A percentile compares a stretch with the other conserved stretches of the same genome.
These are phyloP conservation scores for Paramyrothecium sp. DNA, from an alignment of 2,329 filamentous ascomycete genomes.

Conservation along the genomic window DNA sequence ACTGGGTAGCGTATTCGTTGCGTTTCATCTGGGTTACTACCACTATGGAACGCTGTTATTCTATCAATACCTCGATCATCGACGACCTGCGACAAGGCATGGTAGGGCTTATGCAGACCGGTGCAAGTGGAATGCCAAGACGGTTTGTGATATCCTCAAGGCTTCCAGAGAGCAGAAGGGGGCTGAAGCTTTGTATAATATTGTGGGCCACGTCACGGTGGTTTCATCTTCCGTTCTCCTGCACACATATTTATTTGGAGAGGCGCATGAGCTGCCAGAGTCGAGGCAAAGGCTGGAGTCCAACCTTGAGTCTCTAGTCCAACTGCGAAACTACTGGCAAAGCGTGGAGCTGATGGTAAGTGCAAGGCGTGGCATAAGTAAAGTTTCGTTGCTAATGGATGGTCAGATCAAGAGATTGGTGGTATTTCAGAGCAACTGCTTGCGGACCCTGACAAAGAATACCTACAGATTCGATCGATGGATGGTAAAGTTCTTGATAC, in stretches of 20 bases:
- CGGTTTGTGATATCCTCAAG: conserved; percentile 25
- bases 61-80: conserved; percentile 30
- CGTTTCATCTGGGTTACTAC: conserved; percentile 31
- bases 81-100: conserved; percentile 22
- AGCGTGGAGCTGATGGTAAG: conserved; percentile 31
- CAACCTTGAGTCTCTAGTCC: conserved; percentile 27
- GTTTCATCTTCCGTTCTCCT: conserved; percentile 32
- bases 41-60: conserved; percentile 31
- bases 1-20: conserved; percentile 27
- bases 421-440: conserved; percentile 28
- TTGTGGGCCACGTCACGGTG: conserved; percentile 31
- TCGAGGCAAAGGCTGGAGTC: conserved; percentile 23
- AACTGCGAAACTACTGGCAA: conserved; percentile 28
- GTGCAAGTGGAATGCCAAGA: conserved; percentile 27
- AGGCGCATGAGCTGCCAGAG: conserved; percentile 23
- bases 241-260: conserved; percentile 30
- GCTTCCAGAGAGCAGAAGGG: conserved; percentile 19
- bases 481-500: conserved; percentile 41
- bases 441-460: conserved; percentile 20
- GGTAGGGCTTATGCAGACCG: conserved; percentile 24
- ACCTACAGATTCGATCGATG: conserved; percentile 44
- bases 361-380: not conserved
- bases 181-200: conserved; percentile 28
- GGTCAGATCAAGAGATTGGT: conserved; percentile 28
- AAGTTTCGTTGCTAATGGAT: conserved; percentile 2